These are phyloP conservation scores for Claviceps quebecensis DNA, from an alignment of 2,329 filamentous ascomycete genomes.

Conservation along the genomic window DNA sequence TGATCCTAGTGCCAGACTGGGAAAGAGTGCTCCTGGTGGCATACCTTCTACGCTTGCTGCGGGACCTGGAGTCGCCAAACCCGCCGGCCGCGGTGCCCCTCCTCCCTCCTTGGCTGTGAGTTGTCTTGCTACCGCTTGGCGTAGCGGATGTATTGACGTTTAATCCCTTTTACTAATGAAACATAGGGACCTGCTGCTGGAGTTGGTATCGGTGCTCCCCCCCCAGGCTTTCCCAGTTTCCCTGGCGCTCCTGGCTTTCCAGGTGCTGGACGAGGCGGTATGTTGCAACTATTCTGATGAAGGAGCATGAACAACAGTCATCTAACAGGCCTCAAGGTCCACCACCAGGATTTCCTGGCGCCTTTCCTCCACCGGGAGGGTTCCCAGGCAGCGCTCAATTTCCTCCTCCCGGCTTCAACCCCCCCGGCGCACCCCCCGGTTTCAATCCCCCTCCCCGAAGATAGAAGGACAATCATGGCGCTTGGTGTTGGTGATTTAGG, in stretches of 20 bases:
- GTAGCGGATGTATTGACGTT: background rate
- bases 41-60: slow-evolving; percentile 58
- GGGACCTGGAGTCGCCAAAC: slow-evolving; percentile 80
- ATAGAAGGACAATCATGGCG: slow-evolving; percentile 22
- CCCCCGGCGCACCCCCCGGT: slow-evolving; percentile 36
- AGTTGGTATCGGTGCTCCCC: slow-evolving; percentile 59
- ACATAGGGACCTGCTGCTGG: slow-evolving; percentile 65
- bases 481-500: slow-evolving; percentile 10
- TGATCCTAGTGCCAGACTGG: slow-evolving; percentile 80
- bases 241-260: slow-evolving; percentile 33
- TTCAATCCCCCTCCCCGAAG: slow-evolving; percentile 61
- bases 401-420: slow-evolving; percentile 11
- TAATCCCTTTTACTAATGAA: background rate
- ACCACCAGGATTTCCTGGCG: slow-evolving; percentile 36
- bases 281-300: slow-evolving; percentile 16
- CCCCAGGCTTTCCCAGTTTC: slow-evolving; percentile 42
- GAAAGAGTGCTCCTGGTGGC: slow-evolving; percentile 57
- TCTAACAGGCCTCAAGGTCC: slow-evolving; percentile 25
- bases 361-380: slow-evolving; percentile 31
- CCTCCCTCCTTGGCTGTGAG: slow-evolving; percentile 62
- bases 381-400: slow-evolving; percentile 19
- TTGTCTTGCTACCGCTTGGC: background rate
- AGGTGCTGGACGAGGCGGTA: slow-evolving; percentile 40
- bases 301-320: slow-evolving; percentile 7
- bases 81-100: slow-evolving; percentile 70